These are phyloP conservation scores for Kluyveromyces nonfermentans DNA, from an alignment of 805 yeast species.

Conservation along the genomic window DNA sequence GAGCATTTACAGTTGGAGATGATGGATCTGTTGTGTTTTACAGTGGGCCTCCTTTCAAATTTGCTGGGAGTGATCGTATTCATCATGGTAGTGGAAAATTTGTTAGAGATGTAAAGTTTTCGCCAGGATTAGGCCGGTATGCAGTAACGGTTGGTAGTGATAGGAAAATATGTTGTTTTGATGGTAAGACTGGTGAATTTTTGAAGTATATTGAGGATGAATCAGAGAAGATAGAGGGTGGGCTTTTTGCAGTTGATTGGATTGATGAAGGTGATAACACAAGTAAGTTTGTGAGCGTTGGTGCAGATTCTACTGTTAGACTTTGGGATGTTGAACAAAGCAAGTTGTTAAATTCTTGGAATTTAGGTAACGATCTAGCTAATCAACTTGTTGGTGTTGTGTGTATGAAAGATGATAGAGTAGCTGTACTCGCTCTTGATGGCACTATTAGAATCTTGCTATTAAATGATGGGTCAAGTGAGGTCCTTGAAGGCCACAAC, in stretches of 20 bases:
- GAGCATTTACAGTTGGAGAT: conserved; percentile 89
- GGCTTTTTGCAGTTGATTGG: conserved; percentile 76
- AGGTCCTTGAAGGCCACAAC: conserved; percentile 67
- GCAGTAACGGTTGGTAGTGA: conserved; percentile 82
- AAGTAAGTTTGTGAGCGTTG: conserved; percentile 57
- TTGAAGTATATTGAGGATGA: conserved; percentile 37
- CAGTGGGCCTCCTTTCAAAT: conserved; percentile 92
- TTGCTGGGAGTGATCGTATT: conserved; percentile 59
- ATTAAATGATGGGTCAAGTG: conserved; percentile 26
- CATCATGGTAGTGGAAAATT: conserved; percentile 59
- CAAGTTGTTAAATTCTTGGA: conserved; percentile 42
- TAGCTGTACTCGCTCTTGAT: conserved; percentile 58
- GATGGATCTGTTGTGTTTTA: conserved; percentile 78
- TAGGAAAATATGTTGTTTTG: conserved; percentile 65
- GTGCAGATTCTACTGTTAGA: conserved; percentile 74
- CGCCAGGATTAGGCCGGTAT: conserved; percentile 59
- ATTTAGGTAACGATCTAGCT: conserved; percentile 36
- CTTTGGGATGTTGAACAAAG: conserved; percentile 46
- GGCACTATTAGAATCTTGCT: conserved; percentile 63
- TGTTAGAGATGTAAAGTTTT: conserved; percentile 69
- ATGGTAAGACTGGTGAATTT: conserved; percentile 80
- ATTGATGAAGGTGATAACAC: conserved; percentile 35
- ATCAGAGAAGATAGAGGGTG: conserved; percentile 53
- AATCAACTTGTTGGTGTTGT: conserved; percentile 73
- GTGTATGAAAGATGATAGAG: conserved; percentile 41